Percentiles rank a stretch among this genome's conserved stretches.
phyloP scores from a whole-genome alignment of 2,329 filamentous ascomycete genomes.

The Emergomyces orientalis region DNA sequence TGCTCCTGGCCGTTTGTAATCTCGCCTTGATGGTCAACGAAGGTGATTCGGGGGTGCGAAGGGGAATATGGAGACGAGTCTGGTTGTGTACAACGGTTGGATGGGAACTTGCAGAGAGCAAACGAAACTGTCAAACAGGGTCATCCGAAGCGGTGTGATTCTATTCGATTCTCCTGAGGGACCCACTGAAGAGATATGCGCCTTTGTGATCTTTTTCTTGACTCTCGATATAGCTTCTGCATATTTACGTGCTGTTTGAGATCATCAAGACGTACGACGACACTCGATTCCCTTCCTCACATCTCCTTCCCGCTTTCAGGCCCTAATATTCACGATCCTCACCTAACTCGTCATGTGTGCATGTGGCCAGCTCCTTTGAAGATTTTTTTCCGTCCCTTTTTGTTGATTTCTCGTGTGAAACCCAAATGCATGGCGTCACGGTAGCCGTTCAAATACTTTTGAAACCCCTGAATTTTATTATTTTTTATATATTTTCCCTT shows the following conservation, averaged over 20 bases:
- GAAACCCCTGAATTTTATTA: not conserved
- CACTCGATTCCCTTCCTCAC: no score
- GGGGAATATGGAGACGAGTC: not conserved
- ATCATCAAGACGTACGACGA: no score
- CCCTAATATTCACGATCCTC: not conserved
- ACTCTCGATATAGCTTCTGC: no score
- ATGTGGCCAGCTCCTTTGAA: no score
- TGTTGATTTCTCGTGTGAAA: not conserved
- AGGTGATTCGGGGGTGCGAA: not conserved
- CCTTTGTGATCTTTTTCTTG: no score
- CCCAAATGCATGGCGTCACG: constrained; percentile 1
- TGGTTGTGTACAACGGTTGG: not conserved
- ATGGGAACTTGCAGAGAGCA: not conserved
- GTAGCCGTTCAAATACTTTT: not conserved
- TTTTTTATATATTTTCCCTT: not conserved
- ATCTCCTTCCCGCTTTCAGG: not conserved
- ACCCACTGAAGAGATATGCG: not conserved
- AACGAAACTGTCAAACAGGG: not conserved
- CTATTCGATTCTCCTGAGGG: not conserved
- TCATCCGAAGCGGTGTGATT: not conserved
- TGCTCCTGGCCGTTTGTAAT: not conserved
- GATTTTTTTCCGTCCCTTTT: not conserved
- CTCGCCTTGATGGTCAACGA: not conserved
- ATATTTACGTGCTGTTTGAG: no score
- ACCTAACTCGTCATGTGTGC: no score